These are phyloP conservation scores for Aspergillus aculeatinus DNA, from an alignment of 2,329 filamentous ascomycete genomes.

Conservation along the genomic window DNA sequence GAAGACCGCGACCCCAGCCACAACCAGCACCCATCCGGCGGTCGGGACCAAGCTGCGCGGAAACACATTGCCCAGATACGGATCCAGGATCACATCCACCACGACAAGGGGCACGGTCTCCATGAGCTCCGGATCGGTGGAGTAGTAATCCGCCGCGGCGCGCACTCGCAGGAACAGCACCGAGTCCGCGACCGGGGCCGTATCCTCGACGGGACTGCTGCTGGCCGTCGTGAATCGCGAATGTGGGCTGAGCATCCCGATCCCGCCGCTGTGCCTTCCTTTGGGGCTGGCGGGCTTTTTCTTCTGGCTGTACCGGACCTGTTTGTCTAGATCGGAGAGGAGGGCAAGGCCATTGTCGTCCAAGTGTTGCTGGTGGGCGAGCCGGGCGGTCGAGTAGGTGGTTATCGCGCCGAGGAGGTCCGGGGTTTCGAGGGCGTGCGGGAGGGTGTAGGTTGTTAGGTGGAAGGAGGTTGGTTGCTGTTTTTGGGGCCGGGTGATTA, in stretches of 20 bases:
- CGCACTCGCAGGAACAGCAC: conserved; percentile 71
- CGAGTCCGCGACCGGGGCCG: conserved; percentile 43
- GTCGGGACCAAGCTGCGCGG: conserved; percentile 76
- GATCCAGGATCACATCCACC: conserved; percentile 82
- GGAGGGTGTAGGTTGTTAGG: conserved; percentile 64
- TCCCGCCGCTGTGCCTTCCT: background rate
- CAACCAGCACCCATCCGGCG: conserved; percentile 62
- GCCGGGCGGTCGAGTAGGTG: conserved; percentile 57
- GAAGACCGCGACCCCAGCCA: conserved; percentile 57
- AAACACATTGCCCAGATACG: conserved; percentile 75
- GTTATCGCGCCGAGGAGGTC: conserved; percentile 65
- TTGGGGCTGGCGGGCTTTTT: background rate
- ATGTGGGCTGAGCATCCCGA: background rate
- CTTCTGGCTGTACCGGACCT: background rate
- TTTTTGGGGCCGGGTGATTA: background rate
- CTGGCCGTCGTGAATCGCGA: too few species aligned
- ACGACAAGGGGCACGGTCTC: conserved; percentile 67
- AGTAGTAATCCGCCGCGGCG: conserved; percentile 82
- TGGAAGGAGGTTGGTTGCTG: conserved; percentile 85
- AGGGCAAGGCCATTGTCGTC: background rate
- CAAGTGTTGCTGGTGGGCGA: conserved; percentile 28
- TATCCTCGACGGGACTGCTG: conserved; percentile 10
- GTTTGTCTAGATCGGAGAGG: background rate
- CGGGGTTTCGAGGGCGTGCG: conserved; percentile 61
- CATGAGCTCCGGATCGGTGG: conserved; percentile 74